A percentile compares a stretch with the other conserved stretches of the same genome.
phyloP scores from a whole-genome alignment of 805 yeast genomes.

The Barnettozyma californica region DNA sequence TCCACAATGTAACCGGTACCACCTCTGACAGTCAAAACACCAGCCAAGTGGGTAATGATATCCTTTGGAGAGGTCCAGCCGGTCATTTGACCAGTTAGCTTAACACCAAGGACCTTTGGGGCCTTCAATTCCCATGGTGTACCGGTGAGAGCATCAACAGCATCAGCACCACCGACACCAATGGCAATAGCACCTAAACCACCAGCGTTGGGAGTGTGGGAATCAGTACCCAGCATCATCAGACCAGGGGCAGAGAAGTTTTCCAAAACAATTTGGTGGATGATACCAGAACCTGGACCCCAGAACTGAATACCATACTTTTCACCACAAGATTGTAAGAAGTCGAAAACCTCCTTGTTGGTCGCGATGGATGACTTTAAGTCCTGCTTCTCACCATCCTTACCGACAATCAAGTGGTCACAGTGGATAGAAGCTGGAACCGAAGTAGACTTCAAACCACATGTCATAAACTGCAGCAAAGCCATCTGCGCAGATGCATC shows the following conservation, averaged over 20 bases:
- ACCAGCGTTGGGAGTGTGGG: slow-evolving; percentile 99
- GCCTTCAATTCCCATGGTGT: slow-evolving; percentile 99
- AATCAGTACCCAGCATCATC: slow-evolving; percentile 96
- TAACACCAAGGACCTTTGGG: slow-evolving; percentile 90
- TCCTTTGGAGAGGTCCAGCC: slow-evolving; percentile 99
- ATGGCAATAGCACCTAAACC: slow-evolving; percentile 98
- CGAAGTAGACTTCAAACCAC: slow-evolving; percentile 79
- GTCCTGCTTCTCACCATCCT: slow-evolving; percentile 85
- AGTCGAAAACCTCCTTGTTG: slow-evolving; percentile 93
- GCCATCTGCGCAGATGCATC: slow-evolving; percentile 99
- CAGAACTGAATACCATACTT: slow-evolving; percentile 97
- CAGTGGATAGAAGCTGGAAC: slow-evolving; percentile 97
- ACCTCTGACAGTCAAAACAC: slow-evolving; percentile 90
- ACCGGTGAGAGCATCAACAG: slow-evolving; percentile 95
- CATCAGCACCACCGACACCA: slow-evolving; percentile 99
- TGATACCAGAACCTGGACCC: slow-evolving; percentile 99
- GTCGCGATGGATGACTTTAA: slow-evolving; percentile 73
- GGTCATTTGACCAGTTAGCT: slow-evolving; percentile 78
- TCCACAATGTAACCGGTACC: slow-evolving; percentile 97
- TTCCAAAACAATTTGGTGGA: slow-evolving; percentile 95
- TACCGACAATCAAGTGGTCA: slow-evolving; percentile 97
- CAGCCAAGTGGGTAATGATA: slow-evolving; percentile 89
- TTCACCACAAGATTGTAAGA: slow-evolving; percentile 86
- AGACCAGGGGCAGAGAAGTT: slow-evolving; percentile 96
- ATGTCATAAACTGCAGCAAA: slow-evolving; percentile 95